These are phyloP conservation scores for Amphirosellinia nigrospora DNA, from an alignment of 495 filamentous ascomycete genomes.

Conservation along the genomic window DNA sequence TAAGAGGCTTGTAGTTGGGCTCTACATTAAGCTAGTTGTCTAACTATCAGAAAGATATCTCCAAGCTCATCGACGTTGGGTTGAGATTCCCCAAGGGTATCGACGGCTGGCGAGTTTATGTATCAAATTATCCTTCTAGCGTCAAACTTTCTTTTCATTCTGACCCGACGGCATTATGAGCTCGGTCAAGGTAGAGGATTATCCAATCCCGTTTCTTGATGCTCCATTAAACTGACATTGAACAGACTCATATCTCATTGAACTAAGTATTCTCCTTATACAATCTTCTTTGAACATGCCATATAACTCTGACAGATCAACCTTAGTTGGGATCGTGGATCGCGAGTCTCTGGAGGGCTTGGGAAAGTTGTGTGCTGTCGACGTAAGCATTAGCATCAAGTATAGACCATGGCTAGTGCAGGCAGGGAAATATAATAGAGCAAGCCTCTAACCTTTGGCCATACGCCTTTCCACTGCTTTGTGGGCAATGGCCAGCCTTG, in stretches of 20 bases:
- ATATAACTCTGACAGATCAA: background rate
- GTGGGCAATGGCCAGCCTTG: slow-evolving; percentile 40
- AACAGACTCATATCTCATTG: background rate
- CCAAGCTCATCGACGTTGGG: too few species aligned
- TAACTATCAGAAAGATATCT: too few species aligned
- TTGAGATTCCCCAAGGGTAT: too few species aligned
- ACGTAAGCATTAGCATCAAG: background rate
- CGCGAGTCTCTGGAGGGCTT: background rate
- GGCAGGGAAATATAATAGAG: too few species aligned
- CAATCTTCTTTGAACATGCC: background rate
- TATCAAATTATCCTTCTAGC: background rate
- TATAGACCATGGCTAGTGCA: too few species aligned
- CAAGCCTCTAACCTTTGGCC: background rate
- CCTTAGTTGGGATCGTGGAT: background rate
- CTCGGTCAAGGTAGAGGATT: background rate
- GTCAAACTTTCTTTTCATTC: background rate
- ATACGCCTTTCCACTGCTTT: background rate
- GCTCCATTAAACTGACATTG: background rate
- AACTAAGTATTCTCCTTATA: background rate
- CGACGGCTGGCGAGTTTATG: background rate
- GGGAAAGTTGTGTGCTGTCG: background rate
- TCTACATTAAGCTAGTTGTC: too few species aligned
- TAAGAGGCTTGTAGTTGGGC: background rate
- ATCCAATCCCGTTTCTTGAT: background rate
- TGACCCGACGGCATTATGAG: background rate